Conservation (phyloP, 1,139 yeast genomes). For the Magnusiomyces ingens region DNA sequence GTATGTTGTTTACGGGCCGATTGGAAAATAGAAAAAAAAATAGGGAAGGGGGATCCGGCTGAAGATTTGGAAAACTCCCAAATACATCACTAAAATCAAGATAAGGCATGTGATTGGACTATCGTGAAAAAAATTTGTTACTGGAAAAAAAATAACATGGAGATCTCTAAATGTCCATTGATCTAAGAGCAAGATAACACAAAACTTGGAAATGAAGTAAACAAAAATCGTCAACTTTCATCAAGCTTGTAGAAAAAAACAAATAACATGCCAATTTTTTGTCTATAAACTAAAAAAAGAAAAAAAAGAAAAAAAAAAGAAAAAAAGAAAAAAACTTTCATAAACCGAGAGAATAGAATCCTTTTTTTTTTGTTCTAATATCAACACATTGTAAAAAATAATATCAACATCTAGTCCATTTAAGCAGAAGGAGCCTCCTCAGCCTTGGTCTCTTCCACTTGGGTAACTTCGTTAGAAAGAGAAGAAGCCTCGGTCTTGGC, state of each 20-base stretch:
- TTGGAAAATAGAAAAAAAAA: too few species aligned
- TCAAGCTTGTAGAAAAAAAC: too few species aligned
- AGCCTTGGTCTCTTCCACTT: constrained; percentile 2
- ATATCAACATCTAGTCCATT: not conserved
- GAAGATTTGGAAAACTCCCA: too few species aligned
- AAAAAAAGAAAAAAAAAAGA: not conserved
- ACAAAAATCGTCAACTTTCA: too few species aligned
- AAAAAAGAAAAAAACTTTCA: not conserved
- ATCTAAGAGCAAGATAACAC: not conserved
- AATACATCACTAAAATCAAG: too few species aligned
- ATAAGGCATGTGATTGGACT: too few species aligned
- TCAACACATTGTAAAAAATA: too few species aligned
- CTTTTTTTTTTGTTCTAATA: not conserved
- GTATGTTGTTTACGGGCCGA: too few species aligned
- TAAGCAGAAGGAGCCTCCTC: constrained; percentile 1
- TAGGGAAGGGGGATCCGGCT: too few species aligned
- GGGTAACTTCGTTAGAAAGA: not conserved
- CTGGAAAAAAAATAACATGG: not conserved
- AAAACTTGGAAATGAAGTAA: not conserved
- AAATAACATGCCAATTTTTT: not conserved
- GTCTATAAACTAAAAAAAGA: not conserved
- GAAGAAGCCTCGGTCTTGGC: constrained; percentile 10
- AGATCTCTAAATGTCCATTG: not conserved
- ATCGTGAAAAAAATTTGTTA: too few species aligned
- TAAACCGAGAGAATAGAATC: not conserved